phyloP scores from a whole-genome alignment of 2,329 filamentous ascomycete genomes.

The Chrysoporthe deuterocubensis region DNA sequence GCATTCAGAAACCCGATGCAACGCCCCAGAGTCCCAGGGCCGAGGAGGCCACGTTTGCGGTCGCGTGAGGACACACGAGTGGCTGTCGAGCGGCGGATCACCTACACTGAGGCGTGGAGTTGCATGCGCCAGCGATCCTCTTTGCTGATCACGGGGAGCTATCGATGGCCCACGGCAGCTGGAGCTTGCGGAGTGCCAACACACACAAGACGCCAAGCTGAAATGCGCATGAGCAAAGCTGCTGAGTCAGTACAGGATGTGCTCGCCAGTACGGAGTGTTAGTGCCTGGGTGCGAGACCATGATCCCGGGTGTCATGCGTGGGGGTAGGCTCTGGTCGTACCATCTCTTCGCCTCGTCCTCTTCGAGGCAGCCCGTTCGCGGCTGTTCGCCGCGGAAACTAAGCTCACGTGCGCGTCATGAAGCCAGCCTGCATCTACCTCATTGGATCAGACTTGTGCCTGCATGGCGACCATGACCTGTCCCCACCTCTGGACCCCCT shows the following conservation, averaged over 20 bases:
- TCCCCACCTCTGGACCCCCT: background rate
- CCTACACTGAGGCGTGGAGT: background rate
- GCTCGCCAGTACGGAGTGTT: background rate
- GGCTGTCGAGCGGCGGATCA: background rate
- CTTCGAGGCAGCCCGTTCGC: background rate
- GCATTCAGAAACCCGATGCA: background rate
- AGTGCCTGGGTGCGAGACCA: no score
- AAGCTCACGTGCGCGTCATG: background rate
- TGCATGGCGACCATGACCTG: background rate
- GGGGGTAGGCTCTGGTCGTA: background rate
- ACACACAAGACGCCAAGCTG: background rate
- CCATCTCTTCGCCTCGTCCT: background rate
- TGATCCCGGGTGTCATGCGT: background rate
- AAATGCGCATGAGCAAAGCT: background rate
- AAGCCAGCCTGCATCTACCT: background rate
- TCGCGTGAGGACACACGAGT: background rate
- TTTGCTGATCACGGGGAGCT: background rate
- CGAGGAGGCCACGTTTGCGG: background rate
- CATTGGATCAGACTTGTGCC: background rate
- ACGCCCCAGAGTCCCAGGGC: background rate
- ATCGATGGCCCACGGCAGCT: background rate
- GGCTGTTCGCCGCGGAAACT: background rate
- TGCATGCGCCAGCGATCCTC: background rate
- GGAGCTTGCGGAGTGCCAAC: background rate
- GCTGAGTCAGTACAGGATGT: background rate